A percentile compares a stretch with the other conserved stretches of the same genome.
phyloP scores from a whole-genome alignment of 208 protist genomes.

The Crithidia mellificae region DNA sequence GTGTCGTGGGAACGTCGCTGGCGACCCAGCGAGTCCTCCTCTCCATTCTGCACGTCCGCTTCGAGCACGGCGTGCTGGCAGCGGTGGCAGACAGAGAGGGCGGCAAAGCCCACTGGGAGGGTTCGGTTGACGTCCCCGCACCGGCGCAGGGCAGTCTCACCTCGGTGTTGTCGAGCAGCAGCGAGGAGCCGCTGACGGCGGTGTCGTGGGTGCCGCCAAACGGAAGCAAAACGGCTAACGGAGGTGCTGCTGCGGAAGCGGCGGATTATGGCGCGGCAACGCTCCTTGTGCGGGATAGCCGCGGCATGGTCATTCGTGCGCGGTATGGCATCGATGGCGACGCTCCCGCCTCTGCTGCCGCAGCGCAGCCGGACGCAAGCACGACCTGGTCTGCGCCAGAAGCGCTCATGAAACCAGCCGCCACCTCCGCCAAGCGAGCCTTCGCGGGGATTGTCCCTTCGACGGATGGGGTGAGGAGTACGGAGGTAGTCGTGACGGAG shows the following conservation, averaged over 20 bases:
- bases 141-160: neutral
- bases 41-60: neutral
- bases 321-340: neutral
- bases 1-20: neutral
- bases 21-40: conserved; percentile 4
- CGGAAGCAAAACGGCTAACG: neutral
- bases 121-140: conserved; percentile 1
- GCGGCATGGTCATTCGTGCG: conserved; percentile 21
- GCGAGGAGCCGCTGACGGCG: neutral
- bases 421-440: neutral
- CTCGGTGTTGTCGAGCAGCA: neutral
- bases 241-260: neutral
- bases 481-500: neutral
- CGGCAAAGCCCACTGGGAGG: neutral
- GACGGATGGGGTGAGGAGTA: neutral
- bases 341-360: neutral
- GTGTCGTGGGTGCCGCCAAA: neutral
- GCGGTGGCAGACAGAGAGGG: neutral
- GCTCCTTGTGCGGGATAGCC: conserved; percentile 17
- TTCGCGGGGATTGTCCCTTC: neutral
- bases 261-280: neutral
- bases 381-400: conserved; percentile 9
- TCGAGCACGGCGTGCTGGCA: neutral
- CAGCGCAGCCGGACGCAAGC: neutral
- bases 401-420: neutral